Evolutionary conservation across 1,139 yeast genomes (phyloP).

Genomic region (Debaryomycetaceae sp.): DNA sequence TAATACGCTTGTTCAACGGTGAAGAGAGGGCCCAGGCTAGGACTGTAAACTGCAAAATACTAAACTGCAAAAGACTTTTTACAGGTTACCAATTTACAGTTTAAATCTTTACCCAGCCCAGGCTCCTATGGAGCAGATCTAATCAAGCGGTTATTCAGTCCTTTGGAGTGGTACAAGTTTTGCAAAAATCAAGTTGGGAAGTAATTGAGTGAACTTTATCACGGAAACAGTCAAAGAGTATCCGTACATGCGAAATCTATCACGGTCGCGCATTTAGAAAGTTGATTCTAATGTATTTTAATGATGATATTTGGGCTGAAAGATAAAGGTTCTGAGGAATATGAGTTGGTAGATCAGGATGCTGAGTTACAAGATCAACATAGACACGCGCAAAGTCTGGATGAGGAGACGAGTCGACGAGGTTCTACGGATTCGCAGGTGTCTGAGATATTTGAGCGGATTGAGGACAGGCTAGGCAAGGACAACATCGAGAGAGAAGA

Average conservation of each 20-base stretch:
- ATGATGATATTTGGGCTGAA: neutral
- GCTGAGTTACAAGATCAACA: neutral
- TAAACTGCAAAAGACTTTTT: neutral
- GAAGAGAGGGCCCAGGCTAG: neutral
- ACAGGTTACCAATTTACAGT: no score
- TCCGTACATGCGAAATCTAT: no score
- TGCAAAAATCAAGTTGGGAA: no score
- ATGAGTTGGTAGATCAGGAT: conserved; percentile 21
- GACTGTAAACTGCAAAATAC: neutral
- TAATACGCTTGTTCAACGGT: neutral
- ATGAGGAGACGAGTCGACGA: neutral
- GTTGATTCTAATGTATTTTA: neutral
- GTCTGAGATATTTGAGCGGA: conserved; percentile 30
- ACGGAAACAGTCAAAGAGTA: no score
- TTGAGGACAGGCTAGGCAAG: conserved; percentile 16
- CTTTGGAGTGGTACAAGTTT: neutral
- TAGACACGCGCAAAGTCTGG: neutral
- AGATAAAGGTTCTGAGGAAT: conserved; percentile 14
- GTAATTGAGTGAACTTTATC: no score
- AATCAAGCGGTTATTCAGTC: neutral
- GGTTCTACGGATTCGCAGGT: conserved; percentile 16
- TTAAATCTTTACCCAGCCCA: no score
- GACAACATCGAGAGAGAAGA: conserved; percentile 13
- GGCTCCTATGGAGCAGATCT: neutral
- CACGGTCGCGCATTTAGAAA: no score